Evolutionary conservation across 2,329 filamentous ascomycete genomes (phyloP), one percentile per base, ranked within the genome.

Genomic region (Magnaporthiopsis rhizophila): DNA sequence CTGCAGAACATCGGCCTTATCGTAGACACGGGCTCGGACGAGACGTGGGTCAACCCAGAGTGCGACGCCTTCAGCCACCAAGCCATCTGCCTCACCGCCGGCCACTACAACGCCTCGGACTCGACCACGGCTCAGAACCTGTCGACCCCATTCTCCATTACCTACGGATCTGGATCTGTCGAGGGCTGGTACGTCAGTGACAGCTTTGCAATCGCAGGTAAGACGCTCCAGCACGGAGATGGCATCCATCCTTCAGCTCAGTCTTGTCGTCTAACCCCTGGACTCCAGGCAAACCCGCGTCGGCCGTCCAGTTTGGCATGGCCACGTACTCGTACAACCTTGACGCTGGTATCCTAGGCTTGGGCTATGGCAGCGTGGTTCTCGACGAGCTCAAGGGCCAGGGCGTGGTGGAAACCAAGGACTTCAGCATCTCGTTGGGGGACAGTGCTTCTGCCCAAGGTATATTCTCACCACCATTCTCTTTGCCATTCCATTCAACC

Each of bases 11-110:
- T 78, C 34, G 71, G 68, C 28, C 66, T 79, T 63, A 74, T 77
- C 67, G 75, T 79, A 61, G 77, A 79, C 70, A 79, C 77, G 1
- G 78, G 78, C 26, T 78, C 75, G 63, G 75, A 74, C 7, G 77
- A 79, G 69, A 74, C 76, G 21, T 80, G 78, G 78, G 71, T 79
- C 63, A 65, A 68, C 60, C 69, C 69, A 12, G 61, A 65, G 28
- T 70, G 69, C 65, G 34, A 65, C 65, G n/a, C 28, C 24, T 53
- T 62, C 38, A 59, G 56, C 59, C 66, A 66, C 34, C 65, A 68
- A 62, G 26, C 61, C 11, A 32, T 68, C 21, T 70, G 69, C 59
- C 62, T 66, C 7, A 11, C n/a, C 34, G 32, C 66, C 21, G 67
- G 67, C 45, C 60, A 34, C 15, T 70, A 67, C 62, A 28, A 69